Base-by-base conservation (phyloP, 208 protist genomes). In the Tetramitus jugosus region DNA sequence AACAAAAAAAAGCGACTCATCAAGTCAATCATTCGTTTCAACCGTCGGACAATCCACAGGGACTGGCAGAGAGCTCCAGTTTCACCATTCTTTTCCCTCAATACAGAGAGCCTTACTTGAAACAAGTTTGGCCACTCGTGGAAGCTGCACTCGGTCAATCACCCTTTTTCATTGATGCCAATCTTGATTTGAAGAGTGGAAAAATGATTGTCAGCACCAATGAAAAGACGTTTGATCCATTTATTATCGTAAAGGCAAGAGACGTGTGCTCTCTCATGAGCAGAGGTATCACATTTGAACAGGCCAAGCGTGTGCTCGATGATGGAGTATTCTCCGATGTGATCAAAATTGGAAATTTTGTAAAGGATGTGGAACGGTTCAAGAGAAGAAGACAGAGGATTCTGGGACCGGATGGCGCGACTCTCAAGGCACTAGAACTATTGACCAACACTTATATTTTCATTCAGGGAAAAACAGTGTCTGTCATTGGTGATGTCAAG, bases 391-490 rank as follows among this genome's bases (percentile, higher is more conserved):
- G 98, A 31, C 97, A 99, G 81, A 91, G 98, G 26, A 85, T 99
- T 7, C 88, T 99, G 67, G 98, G 98, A 40, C 96, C 97, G 26
- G 94, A 99, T 85, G 96, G 95, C 3, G 85, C 94, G 56, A 99
- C 97, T 26, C 89, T 99, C 10, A 98, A 98, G 84, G 90, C 91
- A 13, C 89, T 99, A 10, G 97, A 99, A 84, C 89, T 99, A 49
- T 87, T 99, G 1, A 99, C 96, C 1, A 91, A 93, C 17, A 99
- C 96, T 88, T 99, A 99, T 86, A 90, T 99, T 68, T 87, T 99
- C n/a, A 95, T 99, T 40, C 97, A 99, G 84, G 97, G 95, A 42
- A 97, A 96, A 81, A 98, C 96, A 3, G 97, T 99, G 2, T 84
- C 93, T 14, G 87, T 89, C 29, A 98, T 99, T 83, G 83, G 80